Conservation (phyloP, 1,284 basidiomycete species). For the Ustilago curta region DNA sequence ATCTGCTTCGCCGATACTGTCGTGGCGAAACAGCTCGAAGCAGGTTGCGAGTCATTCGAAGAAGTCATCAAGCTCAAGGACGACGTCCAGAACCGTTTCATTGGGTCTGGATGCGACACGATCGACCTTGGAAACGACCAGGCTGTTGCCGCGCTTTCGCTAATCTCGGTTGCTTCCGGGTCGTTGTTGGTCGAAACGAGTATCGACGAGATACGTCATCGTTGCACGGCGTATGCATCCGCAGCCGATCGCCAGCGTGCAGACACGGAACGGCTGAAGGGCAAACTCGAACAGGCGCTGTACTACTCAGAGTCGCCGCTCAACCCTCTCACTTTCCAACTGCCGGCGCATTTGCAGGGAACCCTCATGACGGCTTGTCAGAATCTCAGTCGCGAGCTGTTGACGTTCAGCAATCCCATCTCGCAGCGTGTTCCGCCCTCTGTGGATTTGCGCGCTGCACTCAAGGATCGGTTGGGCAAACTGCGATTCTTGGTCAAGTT, state of each 20-base stretch:
- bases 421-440: slow-evolving; percentile 32
- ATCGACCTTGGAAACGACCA: slow-evolving; percentile 18
- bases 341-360: slow-evolving; percentile 81
- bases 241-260: slow-evolving; percentile 48
- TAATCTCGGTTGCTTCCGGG: slow-evolving; percentile 62
- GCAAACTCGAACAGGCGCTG: slow-evolving; percentile 87
- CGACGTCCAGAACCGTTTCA: slow-evolving; percentile 63
- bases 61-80: slow-evolving; percentile 68
- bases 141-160: slow-evolving; percentile 51
- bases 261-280: slow-evolving; percentile 75
- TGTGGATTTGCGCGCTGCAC: slow-evolving; percentile 81
- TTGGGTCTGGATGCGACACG: slow-evolving; percentile 59
- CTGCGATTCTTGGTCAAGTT: slow-evolving; percentile 86
- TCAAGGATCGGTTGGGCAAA: slow-evolving; percentile 80
- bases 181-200: slow-evolving; percentile 60
- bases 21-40: slow-evolving; percentile 48
- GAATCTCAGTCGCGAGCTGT: slow-evolving; percentile 76
- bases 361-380: slow-evolving; percentile 77
- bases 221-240: slow-evolving; percentile 25
- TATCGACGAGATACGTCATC: slow-evolving; percentile 36
- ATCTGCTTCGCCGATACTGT: slow-evolving; percentile 59
- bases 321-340: slow-evolving; percentile 85
- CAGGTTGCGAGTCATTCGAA: slow-evolving; percentile 59
- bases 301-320: slow-evolving; percentile 79
- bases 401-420: slow-evolving; percentile 41